Evolutionary conservation across 805 yeast genomes (phyloP).

Genomic region (Candida krabiensis): DNA sequence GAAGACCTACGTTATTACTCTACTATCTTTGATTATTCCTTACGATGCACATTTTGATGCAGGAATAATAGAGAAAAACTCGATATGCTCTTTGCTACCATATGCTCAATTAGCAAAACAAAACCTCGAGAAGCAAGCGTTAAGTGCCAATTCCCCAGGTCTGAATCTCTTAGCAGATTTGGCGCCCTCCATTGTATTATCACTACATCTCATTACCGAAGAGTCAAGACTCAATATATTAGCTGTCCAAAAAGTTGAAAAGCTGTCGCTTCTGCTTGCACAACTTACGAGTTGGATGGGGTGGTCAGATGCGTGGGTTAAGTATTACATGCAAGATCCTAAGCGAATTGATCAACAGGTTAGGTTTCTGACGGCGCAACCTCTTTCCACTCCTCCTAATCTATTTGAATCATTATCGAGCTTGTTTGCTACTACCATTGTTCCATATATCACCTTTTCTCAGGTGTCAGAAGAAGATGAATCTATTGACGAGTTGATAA

Average conservation of each 20-base stretch:
- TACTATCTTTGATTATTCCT: constrained; percentile 52
- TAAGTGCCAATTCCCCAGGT: constrained; percentile 12
- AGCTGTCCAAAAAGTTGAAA: constrained; percentile 33
- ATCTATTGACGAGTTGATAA: constrained; percentile 55
- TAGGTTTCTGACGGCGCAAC: constrained; percentile 42
- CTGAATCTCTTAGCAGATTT: constrained; percentile 49
- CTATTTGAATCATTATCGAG: constrained; percentile 56
- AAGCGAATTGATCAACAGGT: constrained; percentile 37
- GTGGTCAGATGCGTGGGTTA: constrained; percentile 69
- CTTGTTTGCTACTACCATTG: constrained; percentile 44
- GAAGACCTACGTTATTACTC: constrained; percentile 54
- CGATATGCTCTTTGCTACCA: constrained; percentile 27
- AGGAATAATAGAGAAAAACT: constrained; percentile 16
- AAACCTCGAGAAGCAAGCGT: constrained; percentile 13
- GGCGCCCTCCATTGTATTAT: constrained; percentile 61
- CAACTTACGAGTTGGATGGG: constrained; percentile 68
- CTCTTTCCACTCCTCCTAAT: constrained; percentile 60
- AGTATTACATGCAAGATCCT: constrained; percentile 47
- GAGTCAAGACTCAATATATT: constrained; percentile 63
- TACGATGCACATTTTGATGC: constrained; percentile 32
- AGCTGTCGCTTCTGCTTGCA: constrained; percentile 55
- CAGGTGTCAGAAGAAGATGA: constrained; percentile 63
- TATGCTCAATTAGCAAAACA: constrained; percentile 20
- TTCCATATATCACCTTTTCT: constrained; percentile 63
- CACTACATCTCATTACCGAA: constrained; percentile 77